Evolutionary conservation across 495 filamentous ascomycete genomes (phyloP), one percentile per base, ranked within the genome.

Genomic region (Aspergillus sclerotioniger): DNA sequence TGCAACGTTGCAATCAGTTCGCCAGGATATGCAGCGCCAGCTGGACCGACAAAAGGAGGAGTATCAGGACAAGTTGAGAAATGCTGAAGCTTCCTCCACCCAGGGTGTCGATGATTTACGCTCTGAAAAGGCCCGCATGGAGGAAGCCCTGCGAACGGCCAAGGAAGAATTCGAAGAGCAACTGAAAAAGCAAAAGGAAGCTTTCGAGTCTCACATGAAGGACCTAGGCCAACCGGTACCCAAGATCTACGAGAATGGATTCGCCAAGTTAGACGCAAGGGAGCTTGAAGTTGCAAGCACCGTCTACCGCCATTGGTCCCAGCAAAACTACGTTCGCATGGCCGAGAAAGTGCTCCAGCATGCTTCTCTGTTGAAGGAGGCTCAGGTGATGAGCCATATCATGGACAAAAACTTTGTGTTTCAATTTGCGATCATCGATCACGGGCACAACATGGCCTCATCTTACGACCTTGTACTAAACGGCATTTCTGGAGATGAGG

Each of bases 391-490:
- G 89, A 97, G 95, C 74, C 91, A 96, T 57, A 91, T 92, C 60
- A 90, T 98, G 82, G 91, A 94, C 63, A 94, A 96, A 73, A 85
- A 85, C 61, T 88, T 96, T 15, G 89, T 93, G 33, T 98, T 98
- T 73, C 94, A 98, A 72, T 98, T 96, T 68, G 88, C 91, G 16
- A 84, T 98, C 55, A 84, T 98, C 28, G 92, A 95, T 59, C 78
- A 88, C 63, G 94, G 94, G 2, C 92, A 98, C 63, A 84, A 86
- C 47, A 83, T 92, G 67, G 90, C 86, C 56, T 98, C 95, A 7
- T 96, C 90, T 4, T 98, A 98, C 69, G 94, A 98, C 71, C 87
- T 98, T 62, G 92, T 98, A 5, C 76, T 98, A 39, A 96, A 95
- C 62, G 93, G 90, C 17, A 89, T 98, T 16, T 87, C 91, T n/a